Base-by-base conservation (phyloP, 2,329 filamentous ascomycete species). In the Orbilia ellipsospora region DNA sequence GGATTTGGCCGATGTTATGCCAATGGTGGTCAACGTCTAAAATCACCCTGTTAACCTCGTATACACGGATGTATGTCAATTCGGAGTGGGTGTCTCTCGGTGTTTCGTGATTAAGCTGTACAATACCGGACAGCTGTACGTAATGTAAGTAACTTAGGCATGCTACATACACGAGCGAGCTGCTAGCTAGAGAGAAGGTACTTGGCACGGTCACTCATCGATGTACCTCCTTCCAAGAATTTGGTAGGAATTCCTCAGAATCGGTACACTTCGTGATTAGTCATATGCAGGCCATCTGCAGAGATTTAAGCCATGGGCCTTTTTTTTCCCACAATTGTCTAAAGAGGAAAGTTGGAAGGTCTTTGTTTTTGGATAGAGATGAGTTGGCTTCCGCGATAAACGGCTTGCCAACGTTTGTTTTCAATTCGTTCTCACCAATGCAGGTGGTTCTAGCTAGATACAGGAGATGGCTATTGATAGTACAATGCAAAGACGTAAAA, bases 391-490 rank as follows among this genome's bases (percentile, higher is more conserved):
- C 31, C 31, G 31, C 31, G 31, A 36, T 36, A 36, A 36, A 36
- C 48, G 59, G 56, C 52, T 36, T 59, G 15, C 13, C 15, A 36
- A 36, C 10, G 31, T 36, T 36, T 52, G 20, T 23, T 75, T 75
- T 69, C 31, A 52, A 65, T 75, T 75, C 54, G 50, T 69, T 57
- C 31, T 36, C 31, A 36, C 64, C 54, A 18, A 16, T 68, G 50
- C 60, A 36, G 70, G n/a, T 63, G 51, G 28, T 55, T 69, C 52
- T 61, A 51, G 52, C 70, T 74, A 75, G 50, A 69, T 75, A 75
- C 72, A 75, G 52, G 57, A 63, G 50, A 56, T 55, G 36, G 26
- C 42, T 20, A 18, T 54, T 69, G 64, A 61, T 75, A 52, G 28
- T 75, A 69, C 72, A 75, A 54, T 68, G 51, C 18, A 26, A 57